A percentile compares a stretch with the other conserved stretches of the same genome.
These are phyloP conservation scores for Penicillium griseofulvum DNA, from an alignment of 2,329 filamentous ascomycete species.

Conservation along the genomic window DNA sequence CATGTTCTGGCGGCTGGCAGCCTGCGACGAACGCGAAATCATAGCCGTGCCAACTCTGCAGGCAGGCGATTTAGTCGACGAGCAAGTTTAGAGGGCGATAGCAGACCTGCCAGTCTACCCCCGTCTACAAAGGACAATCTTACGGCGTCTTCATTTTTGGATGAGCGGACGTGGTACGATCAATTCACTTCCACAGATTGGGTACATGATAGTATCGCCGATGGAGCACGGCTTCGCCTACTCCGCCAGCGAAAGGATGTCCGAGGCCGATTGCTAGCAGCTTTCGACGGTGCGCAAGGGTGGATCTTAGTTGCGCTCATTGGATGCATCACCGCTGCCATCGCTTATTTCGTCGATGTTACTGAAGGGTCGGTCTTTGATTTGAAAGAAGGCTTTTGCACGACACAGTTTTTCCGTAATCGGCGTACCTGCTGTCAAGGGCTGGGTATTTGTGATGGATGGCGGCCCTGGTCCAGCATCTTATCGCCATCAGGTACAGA, in stretches of 20 bases:
- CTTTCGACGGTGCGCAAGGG: slow-evolving; percentile 85
- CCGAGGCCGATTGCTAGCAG: slow-evolving; percentile 70
- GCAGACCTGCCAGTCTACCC: slow-evolving; percentile 29
- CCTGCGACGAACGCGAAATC: slow-evolving; percentile 42
- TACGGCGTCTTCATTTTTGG: slow-evolving; percentile 64
- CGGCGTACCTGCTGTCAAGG: slow-evolving; percentile 65
- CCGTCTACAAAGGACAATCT: slow-evolving; percentile 49
- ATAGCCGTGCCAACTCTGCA: slow-evolving; percentile 52
- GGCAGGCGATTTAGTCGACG: slow-evolving; percentile 48
- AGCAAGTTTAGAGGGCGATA: slow-evolving; percentile 57
- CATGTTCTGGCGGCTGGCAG: slow-evolving; percentile 37
- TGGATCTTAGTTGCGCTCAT: slow-evolving; percentile 93
- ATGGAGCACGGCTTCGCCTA: slow-evolving; percentile 83
- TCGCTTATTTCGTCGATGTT: slow-evolving; percentile 87
- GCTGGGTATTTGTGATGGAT: slow-evolving; percentile 56
- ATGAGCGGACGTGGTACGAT: slow-evolving; percentile 97
- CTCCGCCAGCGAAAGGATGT: slow-evolving; percentile 79
- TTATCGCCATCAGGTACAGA: slow-evolving; percentile 51
- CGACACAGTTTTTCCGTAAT: slow-evolving; percentile 66
- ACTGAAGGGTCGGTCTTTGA: slow-evolving; percentile 84
- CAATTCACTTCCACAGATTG: slow-evolving; percentile 97
- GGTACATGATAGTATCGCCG: slow-evolving; percentile 96
- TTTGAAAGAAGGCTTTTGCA: slow-evolving; percentile 86
- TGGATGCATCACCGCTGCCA: slow-evolving; percentile 75
- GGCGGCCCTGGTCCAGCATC: slow-evolving; percentile 65